Evolutionary conservation across 768 basidiomycete species (phyloP).

Genomic region (Russula foetens): DNA sequence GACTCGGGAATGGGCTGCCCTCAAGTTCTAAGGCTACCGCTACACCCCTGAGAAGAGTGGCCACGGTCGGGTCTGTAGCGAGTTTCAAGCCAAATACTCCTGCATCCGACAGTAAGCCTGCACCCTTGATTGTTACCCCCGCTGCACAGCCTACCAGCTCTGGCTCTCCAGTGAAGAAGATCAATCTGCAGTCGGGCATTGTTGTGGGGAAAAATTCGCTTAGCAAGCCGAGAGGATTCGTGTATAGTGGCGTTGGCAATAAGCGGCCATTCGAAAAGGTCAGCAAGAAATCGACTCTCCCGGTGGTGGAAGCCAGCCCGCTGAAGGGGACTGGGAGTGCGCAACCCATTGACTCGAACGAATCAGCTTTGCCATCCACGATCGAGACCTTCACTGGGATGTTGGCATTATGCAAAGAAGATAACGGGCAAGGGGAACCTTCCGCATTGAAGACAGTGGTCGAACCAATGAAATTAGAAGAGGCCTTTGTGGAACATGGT

Average conservation of each 20-base stretch:
- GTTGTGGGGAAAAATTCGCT: conserved; percentile 20
- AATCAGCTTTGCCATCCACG: not conserved
- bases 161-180: conserved; percentile 6
- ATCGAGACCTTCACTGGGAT: not conserved
- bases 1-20: conserved; percentile 4
- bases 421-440: not conserved
- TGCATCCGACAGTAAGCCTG: not conserved
- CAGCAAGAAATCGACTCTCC: conserved; percentile 38
- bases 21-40: not conserved
- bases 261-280: conserved; percentile 26
- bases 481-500: conserved; percentile 7
- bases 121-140: not conserved
- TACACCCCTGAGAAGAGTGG: conserved; percentile 7
- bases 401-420: not conserved
- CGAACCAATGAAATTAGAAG: conserved; percentile 9
- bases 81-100: not conserved
- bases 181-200: conserved; percentile 22
- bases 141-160: not conserved
- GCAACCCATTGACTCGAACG: not conserved
- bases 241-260: conserved; percentile 21
- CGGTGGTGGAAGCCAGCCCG: conserved; percentile 39
- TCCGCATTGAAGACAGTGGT: not conserved
- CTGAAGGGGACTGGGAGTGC: conserved; percentile 29
- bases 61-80: not conserved
- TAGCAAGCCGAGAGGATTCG: not conserved